Evolutionary conservation across 805 yeast genomes (phyloP), one percentile per base, ranked within the genome.

Genomic region (Monosporozyma aerobia): DNA sequence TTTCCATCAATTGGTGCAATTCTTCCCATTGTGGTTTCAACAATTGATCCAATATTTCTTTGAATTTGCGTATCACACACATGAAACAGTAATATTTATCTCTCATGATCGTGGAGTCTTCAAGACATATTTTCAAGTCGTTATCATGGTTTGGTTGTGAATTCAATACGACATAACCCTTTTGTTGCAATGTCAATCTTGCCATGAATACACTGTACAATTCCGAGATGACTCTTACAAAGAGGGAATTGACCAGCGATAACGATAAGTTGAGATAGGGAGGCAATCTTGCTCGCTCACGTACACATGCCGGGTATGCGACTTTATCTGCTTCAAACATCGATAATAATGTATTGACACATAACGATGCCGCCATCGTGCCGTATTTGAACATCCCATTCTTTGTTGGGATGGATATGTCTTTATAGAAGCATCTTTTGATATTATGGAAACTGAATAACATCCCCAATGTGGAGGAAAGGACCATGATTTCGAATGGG

Each of bases 381-480:
- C 59, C 55, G 39, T 51, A 58, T 50, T 63, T 62, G 16, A 54
- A 35, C 16, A 62, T 37, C 3, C 60, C 58, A 41, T 62, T 60
- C 44, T 57, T 57, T n/a, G 53, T 49, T 10, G 25, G 5, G 2
- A 53, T 44, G 0, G 54, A 49, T 8, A 35, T 50, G 27, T 52
- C 49, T 37, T 55, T 53, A 10, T 50, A 41, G 5, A 55, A 52
- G n/a, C 54, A 50, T 19, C 61, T 54, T 29, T 56, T 51, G 27
- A 63, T 53, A 48, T 59, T 56, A 49, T 54, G 56, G 23, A 60
- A 56, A 51, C 59, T 62, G 16, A 59, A 47, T 30, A 64, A 33
- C 60, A 64, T 61, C 8, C 62, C 60, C 7, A 64, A 48, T 3
- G 54, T 29, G 3, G 65, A 60, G 2, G 61, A 55, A 19, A 64